Base-by-base conservation (phyloP, 2,329 filamentous ascomycete genomes). In the Neofusicoccum sp. region DNA sequence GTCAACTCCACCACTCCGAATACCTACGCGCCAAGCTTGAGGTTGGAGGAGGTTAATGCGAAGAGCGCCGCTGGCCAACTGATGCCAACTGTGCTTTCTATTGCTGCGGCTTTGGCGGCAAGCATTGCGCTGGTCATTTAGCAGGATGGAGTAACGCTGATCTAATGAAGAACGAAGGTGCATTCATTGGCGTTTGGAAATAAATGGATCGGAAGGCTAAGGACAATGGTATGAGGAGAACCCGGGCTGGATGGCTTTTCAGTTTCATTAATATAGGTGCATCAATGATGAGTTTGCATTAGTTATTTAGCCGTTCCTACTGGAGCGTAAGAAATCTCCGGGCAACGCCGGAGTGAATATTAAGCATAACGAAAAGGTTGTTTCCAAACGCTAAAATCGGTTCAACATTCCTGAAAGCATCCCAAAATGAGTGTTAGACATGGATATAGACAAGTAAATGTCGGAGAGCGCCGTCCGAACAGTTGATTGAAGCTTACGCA, bases 1-100 rank as follows among this genome's bases (percentile, higher is more conserved):
- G 64, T 78, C 6, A 78, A 83, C 45, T 79, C 77, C 0, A 67
- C 66, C 9, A 68, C 61, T 0, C 69, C 74, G 1, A 62, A 56
- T 6, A 48, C 71, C 1, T 77, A 76, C 59, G 65, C 64, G 11
- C 74, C 75, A 1, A 33, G 66, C 34, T 39, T 71, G 68, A 66
- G 67, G 4, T 37, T 74, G 31, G 37, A 61, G 9, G 60, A 64
- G 37, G 50, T 71, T 8, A 63, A 69, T 3, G 64, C 70, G 4
- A 67, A 64, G 39, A 72, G 69, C 50, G 72, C 69, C 7, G 68
- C 54, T 3, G 31, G 31, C 8, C n/a, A 33, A 11, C 5, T 45
- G 4, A 45, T 58, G 54, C 54, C 54, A 5, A 37, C 31, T 11
- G 16, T 45, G 3, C 45, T 34, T 28, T 58, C 54, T 6, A 7